phyloP scores from a whole-genome alignment of 2,329 filamentous ascomycete genomes.

The Alternaria viburni region DNA sequence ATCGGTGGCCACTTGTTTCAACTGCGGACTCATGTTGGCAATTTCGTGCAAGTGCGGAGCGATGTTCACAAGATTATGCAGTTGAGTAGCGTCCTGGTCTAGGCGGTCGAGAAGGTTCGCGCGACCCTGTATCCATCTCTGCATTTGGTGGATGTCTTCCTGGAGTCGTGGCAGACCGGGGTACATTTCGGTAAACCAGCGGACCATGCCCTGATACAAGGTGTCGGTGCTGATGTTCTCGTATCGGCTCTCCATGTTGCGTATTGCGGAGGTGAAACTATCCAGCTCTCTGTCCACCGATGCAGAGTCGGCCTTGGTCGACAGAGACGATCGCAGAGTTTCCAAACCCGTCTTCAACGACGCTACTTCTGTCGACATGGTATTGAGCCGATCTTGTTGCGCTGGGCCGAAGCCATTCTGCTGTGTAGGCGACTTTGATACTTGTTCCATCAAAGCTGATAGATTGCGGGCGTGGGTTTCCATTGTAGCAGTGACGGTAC shows the following conservation, averaged over 20 bases:
- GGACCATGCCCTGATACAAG: constrained; percentile 29
- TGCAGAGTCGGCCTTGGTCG: constrained; percentile 3
- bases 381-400: not conserved
- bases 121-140: not conserved
- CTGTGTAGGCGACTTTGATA: not conserved
- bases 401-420: not conserved
- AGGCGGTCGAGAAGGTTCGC: not conserved
- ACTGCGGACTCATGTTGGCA: not conserved
- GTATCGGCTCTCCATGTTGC: constrained; percentile 25
- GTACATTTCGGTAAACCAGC: constrained; percentile 30
- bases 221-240: constrained; percentile 36
- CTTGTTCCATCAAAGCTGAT: not conserved
- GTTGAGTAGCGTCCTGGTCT: not conserved
- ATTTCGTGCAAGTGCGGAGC: constrained; percentile 4
- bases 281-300: constrained; percentile 1
- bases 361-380: not conserved
- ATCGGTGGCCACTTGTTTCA: not conserved
- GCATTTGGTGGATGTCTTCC: constrained; percentile 8
- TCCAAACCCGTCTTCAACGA: not conserved
- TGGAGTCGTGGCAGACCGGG: constrained; percentile 10
- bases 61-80: not conserved
- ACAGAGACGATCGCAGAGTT: not conserved
- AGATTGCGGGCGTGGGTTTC: not conserved
- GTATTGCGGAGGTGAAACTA: constrained; percentile 8
- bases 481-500: not conserved